Base-by-base conservation (phyloP, 371 early-diverging fungal genomes). In the Zychaea mexicana region DNA sequence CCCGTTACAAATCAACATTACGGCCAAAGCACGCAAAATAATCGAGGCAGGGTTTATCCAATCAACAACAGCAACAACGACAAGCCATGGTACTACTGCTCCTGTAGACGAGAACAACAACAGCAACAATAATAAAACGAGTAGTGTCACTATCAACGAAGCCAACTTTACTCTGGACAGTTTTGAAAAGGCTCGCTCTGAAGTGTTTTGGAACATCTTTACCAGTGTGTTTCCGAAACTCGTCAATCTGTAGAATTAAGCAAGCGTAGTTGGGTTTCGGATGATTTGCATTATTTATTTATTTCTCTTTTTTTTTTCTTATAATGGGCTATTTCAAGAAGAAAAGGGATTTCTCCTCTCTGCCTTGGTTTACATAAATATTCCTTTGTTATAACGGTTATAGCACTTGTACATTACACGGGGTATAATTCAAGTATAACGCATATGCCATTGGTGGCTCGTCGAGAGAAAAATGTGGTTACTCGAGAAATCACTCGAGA, bases 121-220 rank as follows among this genome's bases (percentile, higher is more conserved):
- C 24, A 24, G 31, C 21, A 19, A 17, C 2, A 28, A 8, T n/a
- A 17, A n/a, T 10, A 32, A 57, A 6, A 19, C 33, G 21, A 8
- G 7, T 21, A 38, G 21, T n/a, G 36, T 22, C 27, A 22, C 15
- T 15, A 57, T 30, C 12, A 5, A 38, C 26, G 42, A 46, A 30
- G 17, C 15, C 2, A 2, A 2, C 8, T 58, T 39, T 45, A 38
- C 45, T 15, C 56, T 21, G 26, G 46, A 49, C 1, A 45, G 70
- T 1, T 77, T 80, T 60, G 73, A 80, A 32, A 54, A 27, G 0
- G 68, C 75, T 2, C 59, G 70, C 30, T 58, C 62, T 33, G 77
- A 80, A 62, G 77, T 77, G 2, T 77, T 73, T 31, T 80, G 77
- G 80, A 77, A 77, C 55, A 71, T 80, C 6, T 80, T 80, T 31